Base-by-base conservation (phyloP, 441 rosid genomes). In the Pelargonium fulgidum region DNA sequence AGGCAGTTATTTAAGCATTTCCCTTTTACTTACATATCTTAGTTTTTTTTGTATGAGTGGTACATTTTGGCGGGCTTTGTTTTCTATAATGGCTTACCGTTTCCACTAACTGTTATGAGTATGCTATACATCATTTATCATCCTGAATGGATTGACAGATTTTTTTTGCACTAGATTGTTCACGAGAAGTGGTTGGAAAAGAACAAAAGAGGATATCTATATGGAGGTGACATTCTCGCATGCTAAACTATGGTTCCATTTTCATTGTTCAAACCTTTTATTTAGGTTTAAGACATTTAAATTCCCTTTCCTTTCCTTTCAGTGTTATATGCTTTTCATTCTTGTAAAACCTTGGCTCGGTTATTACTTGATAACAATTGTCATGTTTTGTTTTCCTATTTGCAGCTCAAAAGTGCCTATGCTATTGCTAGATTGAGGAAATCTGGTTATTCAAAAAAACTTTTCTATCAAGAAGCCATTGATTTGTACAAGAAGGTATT, bases 381-480 rank as follows among this genome's bases (percentile, higher is more conserved):
- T 64, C 64, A 52, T 75, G 36, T 72, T n/a, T n/a, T 8, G n/a
- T 58, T 67, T 29, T 62, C 66, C 50, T 62, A 48, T 70, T 74
- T 83, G 80, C 86, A 94, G 99, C 79, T 91, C 50, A 87, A 82
- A 84, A 94, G 87, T 72, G 97, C 97, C 52, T 91, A 86, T 66
- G 93, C 97, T 65, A 83, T 94, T 39, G 76, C 88, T 24, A 94
- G 87, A 85, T 76, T 94, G 78, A 87, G 91, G 80, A 94, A 83
- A 85, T 69, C 87, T 9, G 97, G 99, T 66, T 94, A 91, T 76
- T 82, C 96, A 6, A 94, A 87, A 78, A 63, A 86, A 36, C 62
- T 78, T 68, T 90, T 94, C 84, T 94, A 94, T 75, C 45, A 70
- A 72, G 92, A 91, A 80, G 99, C 97, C 70, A 45, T 85, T 26